These are phyloP conservation scores for Medicago ruthenica DNA, from an alignment of 306 rosid species.

Conservation along the genomic window DNA sequence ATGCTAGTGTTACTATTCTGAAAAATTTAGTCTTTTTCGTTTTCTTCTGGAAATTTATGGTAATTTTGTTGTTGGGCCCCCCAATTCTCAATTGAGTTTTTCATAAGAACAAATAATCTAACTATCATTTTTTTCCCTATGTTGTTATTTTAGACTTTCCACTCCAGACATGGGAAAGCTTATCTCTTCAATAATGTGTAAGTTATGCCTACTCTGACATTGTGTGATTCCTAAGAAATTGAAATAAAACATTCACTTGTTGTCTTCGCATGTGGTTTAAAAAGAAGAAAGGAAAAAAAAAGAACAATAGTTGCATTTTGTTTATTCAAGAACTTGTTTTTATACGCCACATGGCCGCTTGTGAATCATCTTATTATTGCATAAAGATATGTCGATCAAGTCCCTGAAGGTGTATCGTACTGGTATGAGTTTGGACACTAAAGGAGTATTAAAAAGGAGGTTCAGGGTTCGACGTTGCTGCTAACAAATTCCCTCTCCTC, in stretches of 20 bases:
- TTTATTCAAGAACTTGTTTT: slow-evolving; percentile 39
- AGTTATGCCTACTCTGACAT: slow-evolving; percentile 60
- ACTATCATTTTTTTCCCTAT: slow-evolving; percentile 50
- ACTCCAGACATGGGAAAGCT: slow-evolving; percentile 80
- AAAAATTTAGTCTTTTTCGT: neutral
- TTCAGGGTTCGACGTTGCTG: neutral
- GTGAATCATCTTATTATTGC: slow-evolving; percentile 31
- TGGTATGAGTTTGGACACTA: neutral
- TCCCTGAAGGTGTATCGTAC: neutral
- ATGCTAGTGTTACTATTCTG: neutral
- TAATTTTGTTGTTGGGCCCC: slow-evolving; percentile 32
- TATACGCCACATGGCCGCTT: neutral
- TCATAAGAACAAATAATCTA: slow-evolving; percentile 40
- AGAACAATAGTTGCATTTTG: slow-evolving; percentile 9
- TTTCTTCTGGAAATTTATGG: neutral
- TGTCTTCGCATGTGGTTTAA: slow-evolving; percentile 8
- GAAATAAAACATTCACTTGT: slow-evolving; percentile 23
- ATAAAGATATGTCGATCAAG: slow-evolving; percentile 9
- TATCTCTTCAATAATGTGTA: slow-evolving; percentile 96
- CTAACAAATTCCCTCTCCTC: neutral
- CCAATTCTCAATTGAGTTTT: slow-evolving; percentile 27
- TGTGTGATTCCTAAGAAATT: slow-evolving; percentile 15
- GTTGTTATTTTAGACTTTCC: slow-evolving; percentile 76
- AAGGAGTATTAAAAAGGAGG: neutral
- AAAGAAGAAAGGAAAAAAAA: neutral